Evolutionary conservation across 2,329 filamentous ascomycete genomes (phyloP).

Genomic region (Pleomassaria siparia): DNA sequence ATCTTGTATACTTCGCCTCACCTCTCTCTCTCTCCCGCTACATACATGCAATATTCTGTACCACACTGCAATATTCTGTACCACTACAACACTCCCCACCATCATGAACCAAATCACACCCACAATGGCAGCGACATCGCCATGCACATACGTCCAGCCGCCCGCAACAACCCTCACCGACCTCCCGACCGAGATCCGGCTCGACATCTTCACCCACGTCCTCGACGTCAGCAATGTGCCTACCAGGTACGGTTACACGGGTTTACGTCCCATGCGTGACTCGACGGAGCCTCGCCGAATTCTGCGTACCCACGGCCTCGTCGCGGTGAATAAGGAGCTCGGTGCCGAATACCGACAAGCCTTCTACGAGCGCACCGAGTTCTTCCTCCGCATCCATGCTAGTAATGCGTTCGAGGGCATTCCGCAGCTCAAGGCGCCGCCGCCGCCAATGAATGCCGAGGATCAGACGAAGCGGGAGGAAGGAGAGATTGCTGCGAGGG

Average conservation of each 20-base stretch:
- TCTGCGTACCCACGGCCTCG: slow-evolving; percentile 11
- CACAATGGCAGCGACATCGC: no score
- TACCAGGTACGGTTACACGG: slow-evolving; percentile 12
- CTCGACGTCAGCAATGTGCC: slow-evolving; percentile 8
- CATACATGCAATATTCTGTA: no score
- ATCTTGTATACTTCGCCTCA: no score
- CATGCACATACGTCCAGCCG: no score
- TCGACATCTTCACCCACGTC: slow-evolving; percentile 11
- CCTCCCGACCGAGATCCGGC: slow-evolving; percentile 13
- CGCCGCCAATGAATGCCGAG: background rate
- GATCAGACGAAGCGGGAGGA: background rate
- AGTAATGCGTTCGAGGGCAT: slow-evolving; percentile 7
- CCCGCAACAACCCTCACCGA: slow-evolving; percentile 3
- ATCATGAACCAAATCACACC: no score
- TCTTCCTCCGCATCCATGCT: slow-evolving; percentile 17
- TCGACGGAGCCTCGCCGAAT: background rate
- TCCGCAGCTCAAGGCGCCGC: background rate
- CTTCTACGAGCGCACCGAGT: slow-evolving; percentile 19
- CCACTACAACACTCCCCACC: no score
- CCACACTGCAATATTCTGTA: no score
- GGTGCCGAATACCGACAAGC: slow-evolving; percentile 15
- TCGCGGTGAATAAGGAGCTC: slow-evolving; percentile 12
- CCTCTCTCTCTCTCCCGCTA: no score
- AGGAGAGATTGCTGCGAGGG: no score
- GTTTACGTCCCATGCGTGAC: background rate